Conservation (phyloP, 1,284 basidiomycete genomes). For the Waitea zeae region DNA sequence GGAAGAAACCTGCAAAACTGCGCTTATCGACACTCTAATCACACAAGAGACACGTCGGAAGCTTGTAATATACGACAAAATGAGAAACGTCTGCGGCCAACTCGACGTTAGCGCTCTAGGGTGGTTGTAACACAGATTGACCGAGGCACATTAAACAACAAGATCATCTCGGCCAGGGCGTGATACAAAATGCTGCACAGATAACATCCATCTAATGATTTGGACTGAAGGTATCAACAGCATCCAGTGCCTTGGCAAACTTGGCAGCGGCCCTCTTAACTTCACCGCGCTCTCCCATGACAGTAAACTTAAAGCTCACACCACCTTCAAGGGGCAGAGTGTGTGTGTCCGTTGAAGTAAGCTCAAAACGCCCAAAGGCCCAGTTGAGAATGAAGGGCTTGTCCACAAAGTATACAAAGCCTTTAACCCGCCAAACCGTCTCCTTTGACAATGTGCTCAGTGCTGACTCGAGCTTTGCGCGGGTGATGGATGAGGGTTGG, state of each 20-base stretch:
- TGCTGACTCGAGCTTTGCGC: constrained; percentile 20
- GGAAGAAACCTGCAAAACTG: no score
- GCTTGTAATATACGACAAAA: no score
- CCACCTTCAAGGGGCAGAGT: constrained; percentile 15
- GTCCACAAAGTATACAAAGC: constrained; percentile 45
- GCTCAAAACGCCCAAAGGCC: constrained; percentile 76
- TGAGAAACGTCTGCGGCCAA: no score
- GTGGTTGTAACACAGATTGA: no score
- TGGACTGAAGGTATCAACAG: constrained; percentile 14
- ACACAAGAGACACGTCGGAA: no score
- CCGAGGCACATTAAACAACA: no score
- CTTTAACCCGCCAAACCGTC: constrained; percentile 64
- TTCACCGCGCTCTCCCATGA: constrained; percentile 81
- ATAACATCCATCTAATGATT: no score
- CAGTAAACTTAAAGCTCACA: constrained; percentile 41
- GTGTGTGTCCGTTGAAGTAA: constrained; percentile 23
- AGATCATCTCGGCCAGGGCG: no score
- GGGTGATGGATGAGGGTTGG: constrained; percentile 5
- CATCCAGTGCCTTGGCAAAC: constrained; percentile 37
- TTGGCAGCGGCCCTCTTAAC: constrained; percentile 38
- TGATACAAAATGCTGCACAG: no score
- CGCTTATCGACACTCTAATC: no score
- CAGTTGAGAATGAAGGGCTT: constrained; percentile 63
- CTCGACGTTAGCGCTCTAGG: no score
- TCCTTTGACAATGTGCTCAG: constrained; percentile 46